A percentile compares a stretch with the other conserved stretches of the same genome.
phyloP scores from a whole-genome alignment of 352 stramenopile genomes.

The Phytopythium oedochilum region DNA sequence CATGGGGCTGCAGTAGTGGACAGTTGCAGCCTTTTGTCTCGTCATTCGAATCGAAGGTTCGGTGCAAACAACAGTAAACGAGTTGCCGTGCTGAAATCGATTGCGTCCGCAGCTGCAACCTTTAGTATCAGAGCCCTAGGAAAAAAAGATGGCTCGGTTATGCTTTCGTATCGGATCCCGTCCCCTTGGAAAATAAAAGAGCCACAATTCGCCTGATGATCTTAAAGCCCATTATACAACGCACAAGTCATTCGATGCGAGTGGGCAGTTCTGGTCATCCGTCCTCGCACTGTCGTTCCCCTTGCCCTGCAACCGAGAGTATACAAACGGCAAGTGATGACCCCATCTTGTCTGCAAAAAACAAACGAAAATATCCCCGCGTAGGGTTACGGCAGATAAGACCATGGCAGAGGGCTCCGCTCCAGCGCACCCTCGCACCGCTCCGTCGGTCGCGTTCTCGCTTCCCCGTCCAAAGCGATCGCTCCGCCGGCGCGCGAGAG shows the following conservation, averaged over 20 bases:
- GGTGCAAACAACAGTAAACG: too few species aligned
- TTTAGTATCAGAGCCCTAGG: too few species aligned
- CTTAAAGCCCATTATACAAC: too few species aligned
- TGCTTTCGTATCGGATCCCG: too few species aligned
- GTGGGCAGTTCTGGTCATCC: background rate
- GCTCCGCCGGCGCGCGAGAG: background rate
- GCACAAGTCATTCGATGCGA: too few species aligned
- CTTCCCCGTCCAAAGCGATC: background rate
- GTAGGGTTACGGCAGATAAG: background rate
- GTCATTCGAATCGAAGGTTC: too few species aligned
- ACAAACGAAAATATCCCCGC: background rate
- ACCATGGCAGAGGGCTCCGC: background rate
- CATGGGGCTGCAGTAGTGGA: background rate
- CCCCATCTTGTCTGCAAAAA: background rate
- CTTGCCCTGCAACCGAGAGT: background rate
- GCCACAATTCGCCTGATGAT: too few species aligned
- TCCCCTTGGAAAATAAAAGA: too few species aligned
- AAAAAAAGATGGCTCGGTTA: too few species aligned
- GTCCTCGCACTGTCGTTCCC: background rate
- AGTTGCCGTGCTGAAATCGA: too few species aligned
- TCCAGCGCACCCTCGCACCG: background rate
- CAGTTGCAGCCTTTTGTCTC: background rate
- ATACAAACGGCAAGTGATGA: background rate
- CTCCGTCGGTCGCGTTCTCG: slow-evolving; percentile 47
- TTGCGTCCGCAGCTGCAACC: too few species aligned